Conservation (phyloP, 2,329 filamentous ascomycete genomes). For the Phoma sp. region DNA sequence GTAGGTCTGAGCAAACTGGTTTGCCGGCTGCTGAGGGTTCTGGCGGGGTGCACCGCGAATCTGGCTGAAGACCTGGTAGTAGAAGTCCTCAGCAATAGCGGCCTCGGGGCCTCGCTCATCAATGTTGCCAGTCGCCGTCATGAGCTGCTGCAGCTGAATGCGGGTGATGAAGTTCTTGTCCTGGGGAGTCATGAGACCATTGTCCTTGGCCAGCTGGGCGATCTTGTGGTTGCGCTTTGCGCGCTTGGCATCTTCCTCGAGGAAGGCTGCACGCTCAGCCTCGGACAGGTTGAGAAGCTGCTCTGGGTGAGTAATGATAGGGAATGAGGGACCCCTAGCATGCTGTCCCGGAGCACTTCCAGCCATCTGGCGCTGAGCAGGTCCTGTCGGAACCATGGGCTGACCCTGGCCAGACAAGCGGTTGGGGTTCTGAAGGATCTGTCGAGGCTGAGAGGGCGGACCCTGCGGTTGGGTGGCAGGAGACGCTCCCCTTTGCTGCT, state of each 20-base stretch:
- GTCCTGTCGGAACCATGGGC: conserved; percentile 40
- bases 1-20: conserved; percentile 97
- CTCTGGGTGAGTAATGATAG: conserved; percentile 69
- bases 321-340: conserved; percentile 57
- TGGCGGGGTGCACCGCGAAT: conserved; percentile 89
- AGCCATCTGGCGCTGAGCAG: conserved; percentile 30
- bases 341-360: conserved; percentile 42
- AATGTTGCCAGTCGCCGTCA: conserved; percentile 87
- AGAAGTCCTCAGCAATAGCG: conserved; percentile 90
- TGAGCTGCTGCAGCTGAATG: conserved; percentile 94
- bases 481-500: conserved; percentile 35
- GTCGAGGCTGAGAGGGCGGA: conserved; percentile 61
- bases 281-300: conserved; percentile 80
- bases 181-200: conserved; percentile 97
- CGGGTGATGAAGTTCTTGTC: conserved; percentile 99
- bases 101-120: conserved; percentile 81
- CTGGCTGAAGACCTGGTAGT: conserved; percentile 96
- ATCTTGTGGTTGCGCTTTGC: conserved; percentile 99
- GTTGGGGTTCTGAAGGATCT: conserved; percentile 82
- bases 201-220: conserved; percentile 88
- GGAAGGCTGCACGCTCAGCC: conserved; percentile 79
- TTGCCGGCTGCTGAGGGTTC: conserved; percentile 89
- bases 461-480: conserved; percentile 49
- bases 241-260: conserved; percentile 90
- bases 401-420: conserved; percentile 58